These are phyloP conservation scores for Pholiota microspora DNA, from an alignment of 768 basidiomycete species.

Conservation along the genomic window DNA sequence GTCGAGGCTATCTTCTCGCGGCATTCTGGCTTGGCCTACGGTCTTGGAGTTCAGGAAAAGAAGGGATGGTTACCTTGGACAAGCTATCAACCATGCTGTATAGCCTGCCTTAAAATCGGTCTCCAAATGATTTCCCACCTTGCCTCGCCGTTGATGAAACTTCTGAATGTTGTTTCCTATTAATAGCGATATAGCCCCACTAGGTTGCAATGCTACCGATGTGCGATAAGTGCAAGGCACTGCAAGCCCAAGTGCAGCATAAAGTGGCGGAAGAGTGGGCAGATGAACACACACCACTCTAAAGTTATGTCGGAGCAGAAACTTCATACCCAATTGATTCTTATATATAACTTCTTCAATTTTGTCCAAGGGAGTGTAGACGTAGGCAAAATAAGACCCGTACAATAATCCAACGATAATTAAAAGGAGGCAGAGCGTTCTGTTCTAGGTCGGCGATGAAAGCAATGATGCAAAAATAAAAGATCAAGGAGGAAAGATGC, in stretches of 20 bases:
- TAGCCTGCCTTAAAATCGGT: neutral
- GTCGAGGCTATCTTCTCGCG: slow-evolving; percentile 64
- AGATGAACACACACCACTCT: too few relatives aligned
- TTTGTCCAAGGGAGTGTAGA: slow-evolving; percentile 16
- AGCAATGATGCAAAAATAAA: slow-evolving; percentile 16
- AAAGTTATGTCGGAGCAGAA: too few relatives aligned
- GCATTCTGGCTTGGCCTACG: slow-evolving; percentile 35
- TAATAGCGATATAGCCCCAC: too few relatives aligned
- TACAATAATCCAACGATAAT: slow-evolving; percentile 20
- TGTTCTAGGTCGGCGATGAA: slow-evolving; percentile 16
- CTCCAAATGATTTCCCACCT: neutral
- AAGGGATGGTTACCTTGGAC: neutral
- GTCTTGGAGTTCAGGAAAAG: neutral
- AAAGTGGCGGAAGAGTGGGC: too few relatives aligned
- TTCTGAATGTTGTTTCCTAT: too few relatives aligned
- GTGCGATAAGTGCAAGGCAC: too few relatives aligned
- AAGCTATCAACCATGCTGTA: neutral
- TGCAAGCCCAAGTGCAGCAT: too few relatives aligned
- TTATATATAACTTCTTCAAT: slow-evolving; percentile 12
- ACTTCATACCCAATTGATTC: too few relatives aligned
- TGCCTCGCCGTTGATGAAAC: neutral
- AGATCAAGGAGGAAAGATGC: neutral
- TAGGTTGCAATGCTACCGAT: too few relatives aligned
- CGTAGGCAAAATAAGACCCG: slow-evolving; percentile 19
- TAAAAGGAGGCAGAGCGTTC: slow-evolving; percentile 13